Evolutionary conservation across 2,329 filamentous ascomycete species (phyloP).

Genomic region (Fusarium zealandicum): DNA sequence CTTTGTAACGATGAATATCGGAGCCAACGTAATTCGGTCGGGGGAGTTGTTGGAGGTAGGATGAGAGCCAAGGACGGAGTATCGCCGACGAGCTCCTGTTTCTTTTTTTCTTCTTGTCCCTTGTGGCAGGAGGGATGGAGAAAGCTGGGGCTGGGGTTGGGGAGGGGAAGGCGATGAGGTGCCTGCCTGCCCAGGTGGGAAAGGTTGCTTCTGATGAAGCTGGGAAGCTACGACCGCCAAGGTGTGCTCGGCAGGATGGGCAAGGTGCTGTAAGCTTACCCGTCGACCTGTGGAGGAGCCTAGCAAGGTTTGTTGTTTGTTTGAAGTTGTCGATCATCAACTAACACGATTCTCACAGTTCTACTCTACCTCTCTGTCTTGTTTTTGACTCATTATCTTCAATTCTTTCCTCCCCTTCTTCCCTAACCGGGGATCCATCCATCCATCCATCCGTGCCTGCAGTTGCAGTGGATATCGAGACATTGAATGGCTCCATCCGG

Average conservation of each 20-base stretch:
- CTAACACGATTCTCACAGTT: neutral
- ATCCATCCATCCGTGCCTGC: neutral
- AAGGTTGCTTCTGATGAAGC: slow-evolving; percentile 25
- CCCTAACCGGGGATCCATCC: neutral
- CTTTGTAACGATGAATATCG: neutral
- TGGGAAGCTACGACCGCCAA: slow-evolving; percentile 22
- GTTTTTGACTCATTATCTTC: neutral
- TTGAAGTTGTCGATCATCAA: neutral
- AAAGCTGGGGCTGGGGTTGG: slow-evolving; percentile 32
- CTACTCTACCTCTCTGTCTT: neutral
- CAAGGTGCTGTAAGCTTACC: too few relatives aligned
- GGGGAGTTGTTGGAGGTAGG: neutral
- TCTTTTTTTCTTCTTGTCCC: slow-evolving; percentile 6
- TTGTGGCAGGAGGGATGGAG: slow-evolving; percentile 17
- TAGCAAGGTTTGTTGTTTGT: too few relatives aligned
- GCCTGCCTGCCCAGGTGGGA: slow-evolving; percentile 27
- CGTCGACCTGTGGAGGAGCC: too few relatives aligned
- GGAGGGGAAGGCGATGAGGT: slow-evolving; percentile 19
- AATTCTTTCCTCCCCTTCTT: neutral
- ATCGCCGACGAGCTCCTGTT: slow-evolving; percentile 4
- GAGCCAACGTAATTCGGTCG: slow-evolving; percentile 4
- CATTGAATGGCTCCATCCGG: slow-evolving; percentile 10
- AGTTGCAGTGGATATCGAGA: slow-evolving; percentile 4
- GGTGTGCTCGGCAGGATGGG: neutral
- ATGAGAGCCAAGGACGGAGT: slow-evolving; percentile 9